Evolutionary conservation across 176 grass and related monocot genomes (phyloP), one percentile per base, ranked within the genome.

Genomic region (Zea luxurians): DNA sequence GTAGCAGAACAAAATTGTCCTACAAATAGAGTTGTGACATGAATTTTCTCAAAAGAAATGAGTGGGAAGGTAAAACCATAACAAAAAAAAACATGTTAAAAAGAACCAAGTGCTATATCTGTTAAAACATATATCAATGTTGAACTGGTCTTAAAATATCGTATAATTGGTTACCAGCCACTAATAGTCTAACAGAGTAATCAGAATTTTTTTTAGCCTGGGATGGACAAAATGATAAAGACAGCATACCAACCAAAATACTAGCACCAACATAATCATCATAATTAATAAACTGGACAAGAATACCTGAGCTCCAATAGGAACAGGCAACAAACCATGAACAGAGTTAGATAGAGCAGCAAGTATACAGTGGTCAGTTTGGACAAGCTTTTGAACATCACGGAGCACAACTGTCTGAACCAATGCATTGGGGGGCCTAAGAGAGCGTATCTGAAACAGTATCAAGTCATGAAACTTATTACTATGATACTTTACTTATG

Each of bases 291-390:
- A 85, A 80, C 16, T 34, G 70, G 81, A 86, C 3, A 44, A 57
- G 15, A 66, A 77, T 99, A 96, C 92, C 92, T 99, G 92, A 13
- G 92, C 96, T 64, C 92, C 92, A 86, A 99, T 89, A 88, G 96
- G 96, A 64, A 99, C 86, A 69, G 96, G 86, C 82, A 99, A 71
- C 68, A 99, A 73, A 76, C 96, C 83, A 89, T 91, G 83, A 81
- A 99, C 78, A 85, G 81, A 88, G 86, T 91, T 89, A 82, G 86
- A 83, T 64, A 91, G 69, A 8, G 79, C 79, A 43, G 88, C 90
- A 88, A 99, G 88, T 88, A 99, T 81, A 72, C 80, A 96, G 66
- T 87, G 93, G 70, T 93, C 89, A 86, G 84, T 91, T 87, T 95
- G 88, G 87, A 93, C 75, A 83, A 99, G 90, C 37, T 93, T 85